These are phyloP conservation scores for Ormosia semicastrata DNA, from an alignment of 306 rosid genomes.

Conservation along the genomic window DNA sequence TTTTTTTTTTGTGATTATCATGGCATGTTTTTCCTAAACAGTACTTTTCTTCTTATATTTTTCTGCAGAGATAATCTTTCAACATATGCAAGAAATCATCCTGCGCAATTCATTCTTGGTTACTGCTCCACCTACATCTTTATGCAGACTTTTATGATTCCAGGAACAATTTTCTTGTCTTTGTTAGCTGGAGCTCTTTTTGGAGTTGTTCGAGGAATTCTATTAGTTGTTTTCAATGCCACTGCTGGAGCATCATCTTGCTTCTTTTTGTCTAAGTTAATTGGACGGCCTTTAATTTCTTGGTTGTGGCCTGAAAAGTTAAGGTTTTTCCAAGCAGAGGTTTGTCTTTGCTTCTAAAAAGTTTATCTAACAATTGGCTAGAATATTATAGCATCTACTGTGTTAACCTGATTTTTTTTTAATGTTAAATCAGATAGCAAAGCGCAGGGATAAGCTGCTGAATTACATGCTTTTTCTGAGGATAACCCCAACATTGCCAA, in stretches of 20 bases:
- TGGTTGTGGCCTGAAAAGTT: slow-evolving; percentile 95
- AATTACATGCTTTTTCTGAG: slow-evolving; percentile 97
- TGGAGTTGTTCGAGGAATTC: slow-evolving; percentile 71
- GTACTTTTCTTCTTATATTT: neutral
- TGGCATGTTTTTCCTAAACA: neutral
- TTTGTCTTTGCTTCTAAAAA: slow-evolving; percentile 18
- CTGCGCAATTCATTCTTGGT: slow-evolving; percentile 79
- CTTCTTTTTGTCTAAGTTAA: slow-evolving; percentile 84
- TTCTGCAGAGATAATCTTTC: slow-evolving; percentile 67
- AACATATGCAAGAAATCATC: slow-evolving; percentile 59
- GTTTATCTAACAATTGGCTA: neutral
- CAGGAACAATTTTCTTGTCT: slow-evolving; percentile 96
- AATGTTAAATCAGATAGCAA: slow-evolving; percentile 66
- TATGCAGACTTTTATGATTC: slow-evolving; percentile 99
- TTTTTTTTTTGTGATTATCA: neutral
- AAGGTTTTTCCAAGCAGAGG: slow-evolving; percentile 92
- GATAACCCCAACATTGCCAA: slow-evolving; percentile 94
- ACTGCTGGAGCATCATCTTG: slow-evolving; percentile 93
- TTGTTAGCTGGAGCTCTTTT: slow-evolving; percentile 97
- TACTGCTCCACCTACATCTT: slow-evolving; percentile 95
- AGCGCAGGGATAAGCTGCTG: slow-evolving; percentile 87
- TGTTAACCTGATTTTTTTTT: slow-evolving; percentile 8
- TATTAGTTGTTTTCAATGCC: slow-evolving; percentile 85
- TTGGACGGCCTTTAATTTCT: slow-evolving; percentile 82
- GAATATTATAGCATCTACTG: neutral